These are phyloP conservation scores for Scleromitrula shiraiana DNA, from an alignment of 2,329 filamentous ascomycete species.

Conservation along the genomic window DNA sequence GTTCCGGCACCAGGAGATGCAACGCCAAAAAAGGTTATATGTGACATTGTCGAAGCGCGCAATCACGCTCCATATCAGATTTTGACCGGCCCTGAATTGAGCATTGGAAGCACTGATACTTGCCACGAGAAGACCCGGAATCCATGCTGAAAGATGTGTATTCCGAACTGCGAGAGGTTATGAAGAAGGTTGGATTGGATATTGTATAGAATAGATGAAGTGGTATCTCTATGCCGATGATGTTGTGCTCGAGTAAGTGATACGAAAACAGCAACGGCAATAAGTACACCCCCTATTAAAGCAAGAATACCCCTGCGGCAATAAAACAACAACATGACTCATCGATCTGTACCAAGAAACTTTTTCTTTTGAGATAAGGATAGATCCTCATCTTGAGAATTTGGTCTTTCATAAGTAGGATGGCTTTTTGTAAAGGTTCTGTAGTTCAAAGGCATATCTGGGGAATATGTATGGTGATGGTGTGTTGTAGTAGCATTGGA, in stretches of 20 bases:
- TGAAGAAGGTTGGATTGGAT: conserved; percentile 5
- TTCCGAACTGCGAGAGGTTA: conserved; percentile 7
- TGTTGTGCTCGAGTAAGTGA: not conserved
- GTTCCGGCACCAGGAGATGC: conserved; percentile 16
- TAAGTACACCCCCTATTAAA: not conserved
- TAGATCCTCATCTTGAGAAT: not conserved
- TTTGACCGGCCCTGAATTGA: conserved; percentile 30
- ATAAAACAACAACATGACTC: not conserved
- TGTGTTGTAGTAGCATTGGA: not conserved
- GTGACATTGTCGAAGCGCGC: conserved; percentile 27
- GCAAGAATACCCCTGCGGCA: not conserved
- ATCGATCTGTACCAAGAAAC: not conserved
- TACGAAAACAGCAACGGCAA: not conserved
- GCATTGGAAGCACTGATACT: conserved; percentile 24
- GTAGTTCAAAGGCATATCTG: not conserved
- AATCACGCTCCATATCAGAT: conserved; percentile 29
- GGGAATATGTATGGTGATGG: not conserved
- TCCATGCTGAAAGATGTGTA: conserved; percentile 26
- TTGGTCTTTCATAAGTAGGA: not conserved
- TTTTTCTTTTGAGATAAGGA: not conserved
- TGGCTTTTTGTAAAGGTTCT: not conserved
- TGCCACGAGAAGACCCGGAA: conserved; percentile 24
- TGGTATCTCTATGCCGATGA: not conserved
- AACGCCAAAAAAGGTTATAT: conserved; percentile 29
- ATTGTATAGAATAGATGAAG: not conserved